Evolutionary conservation across 768 basidiomycete species (phyloP), one percentile per base, ranked within the genome.

Genomic region (Collybia mongolica): DNA sequence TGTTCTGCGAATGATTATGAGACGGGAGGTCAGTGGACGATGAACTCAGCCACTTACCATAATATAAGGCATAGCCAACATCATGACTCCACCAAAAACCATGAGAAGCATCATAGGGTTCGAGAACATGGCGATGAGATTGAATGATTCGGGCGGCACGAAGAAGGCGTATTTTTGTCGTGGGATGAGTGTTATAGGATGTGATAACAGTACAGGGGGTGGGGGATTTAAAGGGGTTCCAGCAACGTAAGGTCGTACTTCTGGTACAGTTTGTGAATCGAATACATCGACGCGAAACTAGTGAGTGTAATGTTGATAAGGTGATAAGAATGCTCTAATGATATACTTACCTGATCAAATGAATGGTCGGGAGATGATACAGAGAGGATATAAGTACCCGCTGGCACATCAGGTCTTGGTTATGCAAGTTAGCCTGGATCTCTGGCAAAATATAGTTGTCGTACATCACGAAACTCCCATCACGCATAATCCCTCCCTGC

Each of bases 31-130:
- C 22, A 17, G 38, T 46, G 5, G 18, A n/a, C 38, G 11, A 6
- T 35, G 6, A 8, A 20, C 1, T 19, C 14, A 15, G n/a, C 3
- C n/a, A 54, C 72, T 42, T 60, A 90, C 90, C 77, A 86, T 86
- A 47, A 92, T 65, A 60, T 87, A 90, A 3, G 89, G 90, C 80
- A 82, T 84, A 19, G 75, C 79, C 22, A 92, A 65, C 70, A 88
- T 77, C 79, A 90, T 79, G 44, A 67, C 71, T 32, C 77, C 89
- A 39, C 78, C 85, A 55, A 78, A 66, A 24, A 82, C 74, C 83
- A 89, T 87, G 64, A 91, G 76, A 51, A 93, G 68, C 76, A 88
- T 87, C 90, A 93, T 91, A 6, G 90, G 90, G 61, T 82, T 93
- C 50, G 84, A 80, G 60, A 93, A 72, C 86, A 93, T 90, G 46